Percentiles rank a stretch among this genome's conserved stretches.
These are phyloP conservation scores for Gloeopeniophorella convolvens DNA, from an alignment of 768 basidiomycete species.

Conservation along the genomic window DNA sequence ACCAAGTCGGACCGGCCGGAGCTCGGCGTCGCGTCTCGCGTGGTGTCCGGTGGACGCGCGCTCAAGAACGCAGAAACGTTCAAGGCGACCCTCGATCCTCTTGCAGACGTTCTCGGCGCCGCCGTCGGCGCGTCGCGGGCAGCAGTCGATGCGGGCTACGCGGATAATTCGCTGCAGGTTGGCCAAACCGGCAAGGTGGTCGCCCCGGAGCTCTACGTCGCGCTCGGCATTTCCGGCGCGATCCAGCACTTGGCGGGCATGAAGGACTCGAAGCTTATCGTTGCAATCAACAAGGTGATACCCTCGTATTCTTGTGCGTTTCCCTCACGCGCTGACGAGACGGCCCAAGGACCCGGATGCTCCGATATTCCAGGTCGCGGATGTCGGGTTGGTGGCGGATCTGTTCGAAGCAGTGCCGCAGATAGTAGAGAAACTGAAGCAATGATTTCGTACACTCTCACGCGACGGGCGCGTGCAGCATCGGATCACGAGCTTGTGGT, in stretches of 20 bases:
- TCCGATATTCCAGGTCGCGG: constrained; percentile 98
- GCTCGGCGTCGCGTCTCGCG: constrained; percentile 75
- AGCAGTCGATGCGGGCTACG: constrained; percentile 96
- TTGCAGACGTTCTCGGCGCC: constrained; percentile 89
- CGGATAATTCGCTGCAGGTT: constrained; percentile 97
- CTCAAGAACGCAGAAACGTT: constrained; percentile 96
- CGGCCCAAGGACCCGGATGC: constrained; percentile 80
- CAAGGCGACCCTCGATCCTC: constrained; percentile 73
- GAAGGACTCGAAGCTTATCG: constrained; percentile 99
- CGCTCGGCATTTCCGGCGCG: constrained; percentile 94
- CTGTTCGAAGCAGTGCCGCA: constrained; percentile 90
- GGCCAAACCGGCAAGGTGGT: constrained; percentile 99
- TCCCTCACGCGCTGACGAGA: neutral
- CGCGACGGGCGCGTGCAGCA: too few relatives aligned
- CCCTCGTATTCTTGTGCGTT: neutral
- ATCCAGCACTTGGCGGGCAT: constrained; percentile 99
- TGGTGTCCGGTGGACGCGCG: constrained; percentile 93
- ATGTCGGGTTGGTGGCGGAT: constrained; percentile 90
- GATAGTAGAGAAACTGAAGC: constrained; percentile 80
- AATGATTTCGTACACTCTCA: constrained; percentile 9
- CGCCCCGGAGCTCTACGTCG: constrained; percentile 93
- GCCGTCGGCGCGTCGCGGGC: constrained; percentile 98
- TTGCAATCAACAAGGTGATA: constrained; percentile 91
- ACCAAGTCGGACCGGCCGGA: constrained; percentile 92
- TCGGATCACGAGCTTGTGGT: too few relatives aligned